Conservation (phyloP, 139 green algal species). For the Closterium sp. region DNA sequence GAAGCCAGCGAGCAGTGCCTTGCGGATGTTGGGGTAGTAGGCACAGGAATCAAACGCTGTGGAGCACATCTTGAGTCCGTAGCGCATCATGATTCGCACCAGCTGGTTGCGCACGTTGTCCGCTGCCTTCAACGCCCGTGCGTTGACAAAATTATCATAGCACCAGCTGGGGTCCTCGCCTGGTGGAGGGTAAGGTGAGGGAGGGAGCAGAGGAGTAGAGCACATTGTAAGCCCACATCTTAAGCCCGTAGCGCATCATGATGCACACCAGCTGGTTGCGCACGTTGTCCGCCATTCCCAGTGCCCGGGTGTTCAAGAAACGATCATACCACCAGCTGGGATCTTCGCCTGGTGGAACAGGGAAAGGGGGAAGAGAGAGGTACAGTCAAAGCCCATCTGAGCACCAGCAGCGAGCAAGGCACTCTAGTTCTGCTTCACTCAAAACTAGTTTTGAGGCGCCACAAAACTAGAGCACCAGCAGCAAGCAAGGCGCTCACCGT, state of each 20-base stretch:
- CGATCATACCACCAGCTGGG: background rate
- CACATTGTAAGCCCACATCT: constrained; percentile 56
- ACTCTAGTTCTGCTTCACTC: too few relatives aligned
- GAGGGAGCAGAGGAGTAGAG: too few relatives aligned
- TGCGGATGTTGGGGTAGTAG: constrained; percentile 98
- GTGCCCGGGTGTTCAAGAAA: constrained; percentile 58
- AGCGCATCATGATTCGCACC: constrained; percentile 60
- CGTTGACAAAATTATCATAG: constrained; percentile 97
- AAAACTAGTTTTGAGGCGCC: too few relatives aligned
- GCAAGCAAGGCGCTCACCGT: constrained; percentile 54
- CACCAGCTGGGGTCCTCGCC: constrained; percentile 74
- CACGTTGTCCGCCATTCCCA: constrained; percentile 81
- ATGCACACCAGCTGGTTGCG: constrained; percentile 83
- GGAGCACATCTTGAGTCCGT: constrained; percentile 69
- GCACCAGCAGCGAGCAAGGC: too few relatives aligned
- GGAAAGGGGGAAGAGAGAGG: too few relatives aligned
- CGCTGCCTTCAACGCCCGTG: constrained; percentile 83
- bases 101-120: constrained; percentile 95
- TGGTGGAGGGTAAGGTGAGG: background rate
- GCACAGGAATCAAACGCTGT: constrained; percentile 77
- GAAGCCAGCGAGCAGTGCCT: constrained; percentile 87
- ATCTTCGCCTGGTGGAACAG: constrained; percentile 49
- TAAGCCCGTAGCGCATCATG: too few relatives aligned
- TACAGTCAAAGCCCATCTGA: too few relatives aligned
- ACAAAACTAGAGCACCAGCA: too few relatives aligned